Percentiles rank a stretch among this genome's conserved stretches.
These are phyloP conservation scores for Fusarium burgessii DNA, from an alignment of 2,329 filamentous ascomycete genomes.

Conservation along the genomic window DNA sequence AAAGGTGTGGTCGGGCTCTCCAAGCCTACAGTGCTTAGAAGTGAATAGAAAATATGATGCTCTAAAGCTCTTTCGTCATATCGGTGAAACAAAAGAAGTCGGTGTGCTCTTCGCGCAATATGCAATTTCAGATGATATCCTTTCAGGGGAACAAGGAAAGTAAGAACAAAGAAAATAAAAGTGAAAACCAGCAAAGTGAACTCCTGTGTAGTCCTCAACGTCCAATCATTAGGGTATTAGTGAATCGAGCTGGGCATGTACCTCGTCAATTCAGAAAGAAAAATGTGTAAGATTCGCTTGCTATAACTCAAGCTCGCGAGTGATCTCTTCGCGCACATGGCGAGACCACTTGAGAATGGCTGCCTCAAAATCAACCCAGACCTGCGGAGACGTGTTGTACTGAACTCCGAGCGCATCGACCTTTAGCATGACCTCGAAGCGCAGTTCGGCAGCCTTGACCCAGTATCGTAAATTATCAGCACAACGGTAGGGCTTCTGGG, in stretches of 20 bases:
- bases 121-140: constrained; percentile 41
- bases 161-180: constrained; percentile 12
- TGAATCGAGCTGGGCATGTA: constrained; percentile 9
- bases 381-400: constrained; percentile 74
- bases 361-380: constrained; percentile 85
- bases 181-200: constrained; percentile 36
- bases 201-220: constrained; percentile 43
- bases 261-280: constrained; percentile 6
- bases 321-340: constrained; percentile 85
- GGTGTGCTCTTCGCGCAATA: constrained; percentile 38
- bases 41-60: constrained; percentile 27
- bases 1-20: constrained; percentile 16
- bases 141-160: constrained; percentile 21
- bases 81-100: constrained; percentile 12
- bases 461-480: constrained; percentile 96
- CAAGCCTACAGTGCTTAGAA: constrained; percentile 26
- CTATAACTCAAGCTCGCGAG: constrained; percentile 70
- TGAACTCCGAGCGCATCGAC: constrained; percentile 90
- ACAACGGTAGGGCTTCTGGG: constrained; percentile 91
- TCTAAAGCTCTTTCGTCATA: constrained; percentile 30
- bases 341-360: constrained; percentile 87
- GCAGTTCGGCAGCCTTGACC: constrained; percentile 93
- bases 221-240: constrained; percentile 44
- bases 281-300: not conserved
- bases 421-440: constrained; percentile 88